Conservation (phyloP, 2,329 filamentous ascomycete genomes). For the Fusarium keratoplasticum region DNA sequence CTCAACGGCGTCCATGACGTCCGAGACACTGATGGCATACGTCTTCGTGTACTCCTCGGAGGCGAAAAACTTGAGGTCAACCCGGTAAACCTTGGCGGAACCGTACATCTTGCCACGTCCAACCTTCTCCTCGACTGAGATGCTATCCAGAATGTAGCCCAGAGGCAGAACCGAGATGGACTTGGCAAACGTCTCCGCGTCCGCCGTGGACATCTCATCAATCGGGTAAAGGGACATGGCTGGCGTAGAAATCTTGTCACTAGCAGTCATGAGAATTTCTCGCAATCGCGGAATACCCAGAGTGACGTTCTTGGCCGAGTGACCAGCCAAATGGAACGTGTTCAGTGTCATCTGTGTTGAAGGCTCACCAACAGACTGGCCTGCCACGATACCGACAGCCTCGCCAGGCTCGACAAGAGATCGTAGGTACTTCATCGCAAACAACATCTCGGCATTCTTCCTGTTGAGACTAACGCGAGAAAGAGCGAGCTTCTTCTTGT, state of each 20-base stretch:
- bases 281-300: slow-evolving; percentile 96
- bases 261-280: slow-evolving; percentile 99
- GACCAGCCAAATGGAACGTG: slow-evolving; percentile 99
- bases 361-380: slow-evolving; percentile 95
- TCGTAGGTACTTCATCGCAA: slow-evolving; percentile 92
- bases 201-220: slow-evolving; percentile 74
- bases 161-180: slow-evolving; percentile 88
- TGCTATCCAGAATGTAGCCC: slow-evolving; percentile 84
- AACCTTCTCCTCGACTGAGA: slow-evolving; percentile 82
- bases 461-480: slow-evolving; percentile 62
- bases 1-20: slow-evolving; percentile 86
- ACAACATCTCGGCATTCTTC: slow-evolving; percentile 84
- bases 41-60: slow-evolving; percentile 84
- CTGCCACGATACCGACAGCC: slow-evolving; percentile 95
- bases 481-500: slow-evolving; percentile 44
- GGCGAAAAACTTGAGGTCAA: slow-evolving; percentile 86
- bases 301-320: slow-evolving; percentile 98
- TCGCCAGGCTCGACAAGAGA: slow-evolving; percentile 95
- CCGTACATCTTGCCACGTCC: slow-evolving; percentile 75
- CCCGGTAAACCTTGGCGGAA: slow-evolving; percentile 86
- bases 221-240: slow-evolving; percentile 87
- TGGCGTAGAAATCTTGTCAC: slow-evolving; percentile 87
- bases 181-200: slow-evolving; percentile 87
- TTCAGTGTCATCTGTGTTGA: slow-evolving; percentile 99
- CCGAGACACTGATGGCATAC: slow-evolving; percentile 83